These are phyloP conservation scores for Termitomyces bulborhizus DNA, from an alignment of 768 basidiomycete species.

Conservation along the genomic window DNA sequence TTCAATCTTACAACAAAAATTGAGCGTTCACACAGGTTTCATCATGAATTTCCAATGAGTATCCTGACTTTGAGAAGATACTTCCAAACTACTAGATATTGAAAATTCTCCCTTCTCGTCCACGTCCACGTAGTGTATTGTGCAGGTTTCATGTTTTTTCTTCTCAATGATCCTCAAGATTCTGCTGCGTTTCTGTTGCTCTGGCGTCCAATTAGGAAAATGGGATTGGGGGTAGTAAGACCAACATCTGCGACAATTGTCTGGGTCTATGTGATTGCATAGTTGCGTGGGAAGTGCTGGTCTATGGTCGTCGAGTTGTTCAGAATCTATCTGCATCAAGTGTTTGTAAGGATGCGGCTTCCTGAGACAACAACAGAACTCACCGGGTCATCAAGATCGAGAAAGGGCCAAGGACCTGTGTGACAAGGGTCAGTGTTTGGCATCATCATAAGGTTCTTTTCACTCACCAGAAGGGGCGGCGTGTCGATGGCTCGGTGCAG, in stretches of 20 bases:
- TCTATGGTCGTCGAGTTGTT: conserved; percentile 16
- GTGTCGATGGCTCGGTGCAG: conserved; percentile 30
- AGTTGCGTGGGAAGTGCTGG: conserved; percentile 6
- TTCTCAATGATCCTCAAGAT: conserved; percentile 23
- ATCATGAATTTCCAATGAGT: conserved; percentile 28
- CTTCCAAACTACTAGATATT: conserved; percentile 12
- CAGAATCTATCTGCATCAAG: conserved; percentile 19
- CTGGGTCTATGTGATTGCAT: conserved; percentile 17
- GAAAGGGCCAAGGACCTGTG: conserved; percentile 31
- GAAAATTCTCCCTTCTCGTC: conserved; percentile 27
- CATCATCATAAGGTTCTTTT: conserved; percentile 7
- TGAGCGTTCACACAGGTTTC: conserved; percentile 20
- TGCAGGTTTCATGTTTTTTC: conserved; percentile 18
- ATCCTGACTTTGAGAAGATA: conserved; percentile 17
- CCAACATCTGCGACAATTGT: conserved; percentile 23
- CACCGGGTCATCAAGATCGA: conserved; percentile 27
- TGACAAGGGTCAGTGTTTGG: background rate
- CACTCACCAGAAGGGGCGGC: conserved; percentile 34
- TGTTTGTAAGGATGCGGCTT: background rate
- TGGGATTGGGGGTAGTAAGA: conserved; percentile 43
- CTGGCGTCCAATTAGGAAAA: conserved; percentile 49
- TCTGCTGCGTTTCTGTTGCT: conserved; percentile 34
- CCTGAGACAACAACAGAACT: background rate
- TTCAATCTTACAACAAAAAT: background rate
- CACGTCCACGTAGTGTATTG: conserved; percentile 36